Base-by-base conservation (phyloP, 805 yeast species). In the Blastobotrys terrestris region DNA sequence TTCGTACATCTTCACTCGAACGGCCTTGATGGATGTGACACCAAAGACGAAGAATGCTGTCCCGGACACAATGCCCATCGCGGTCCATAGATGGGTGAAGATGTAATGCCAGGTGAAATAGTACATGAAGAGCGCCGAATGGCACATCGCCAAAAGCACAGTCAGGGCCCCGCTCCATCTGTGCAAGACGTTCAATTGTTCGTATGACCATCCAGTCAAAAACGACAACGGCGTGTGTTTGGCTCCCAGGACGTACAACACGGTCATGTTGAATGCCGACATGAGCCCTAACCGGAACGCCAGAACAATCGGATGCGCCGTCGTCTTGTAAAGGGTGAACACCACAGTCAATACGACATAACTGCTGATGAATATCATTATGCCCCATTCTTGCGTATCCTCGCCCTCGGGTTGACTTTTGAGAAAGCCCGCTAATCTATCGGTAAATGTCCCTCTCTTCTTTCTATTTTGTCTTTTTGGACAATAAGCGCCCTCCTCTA, bases 201-300 rank as follows among this genome's bases (percentile, higher is more conserved):
- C 78, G 57, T 75, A 75, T 20, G 74, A 66, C 53, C 74, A 67
- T 1, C 78, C 79, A 0, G 77, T 72, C 15, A 61, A 48, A 26
- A 41, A 51, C 5, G 56, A 49, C 3, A 61, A 39, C 1, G 64
- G 64, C 3, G 57, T 48, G 46, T 57, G 62, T 50, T 61, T 61
- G 2, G 61, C 60, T 1, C 64, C 64, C 7, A 61, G 51, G 16
- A 61, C 56, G 48, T 60, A 61, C 2, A 61, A 43, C n/a, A 61
- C 3, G 3, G 61, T 60, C 26, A 57, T 39, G 48, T 61, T 61
- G 44, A 55, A 48, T 19, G 53, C 53, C 2, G 59, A 46, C 21
- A 61, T 41, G 20, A 57, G 45, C 3, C 64, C 64, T 6, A 60
- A 49, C 22, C 64, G 44, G 50, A 61, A 60, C 8, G 52, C 64